Base-by-base conservation (phyloP, 768 basidiomycete genomes). In the Lactifluus echinatus region DNA sequence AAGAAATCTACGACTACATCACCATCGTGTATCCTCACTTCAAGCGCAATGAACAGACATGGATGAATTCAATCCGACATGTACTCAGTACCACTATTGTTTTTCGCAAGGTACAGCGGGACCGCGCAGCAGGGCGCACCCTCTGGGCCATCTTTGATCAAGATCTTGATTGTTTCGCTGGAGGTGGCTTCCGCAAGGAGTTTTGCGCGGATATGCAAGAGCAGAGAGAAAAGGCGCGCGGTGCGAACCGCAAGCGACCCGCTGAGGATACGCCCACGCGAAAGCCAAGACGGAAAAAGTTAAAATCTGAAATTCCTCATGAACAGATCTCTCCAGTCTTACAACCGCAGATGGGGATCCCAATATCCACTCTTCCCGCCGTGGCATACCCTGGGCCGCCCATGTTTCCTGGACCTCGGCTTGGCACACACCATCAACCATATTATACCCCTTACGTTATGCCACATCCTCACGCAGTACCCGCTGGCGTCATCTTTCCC, bases 1-100 rank as follows among this genome's bases (percentile, higher is more conserved):
- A 94, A 68, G 93, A 98, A 69, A 96, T 99, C 62, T 98, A 98
- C 67, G 86, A 90, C 67, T 99, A 83, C 80, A 94, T 99, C 66
- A 91, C 90, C 45, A 89, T 87, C 40, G 89, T 90, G 8, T 94
- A 93, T 71, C 94, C 96, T 7, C 84, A 85, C 67, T 99, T 91
- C 74, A 91, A 92, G 71, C 86, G 89, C 56, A 87, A 87, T 21
- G 93, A 97, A 65, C 81, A 87, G 3, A 95, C 93, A 6, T 98
- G 95, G 95, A 93, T 94, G 83, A 96, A 96, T 71, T 94, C 92
- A 54, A 92, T 98, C 58, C 82, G 95, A n/a, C 94, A 98, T 71
- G 93, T 94, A 47, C 78, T 98, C 24, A 93, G 89, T 62, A 91
- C 93, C 3, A 95, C 94, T 43, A 82, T 87, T 36, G 87, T 87